Evolutionary conservation across 169 alveolate genomes (phyloP).

Genomic region (Eimeria falciformis): DNA sequence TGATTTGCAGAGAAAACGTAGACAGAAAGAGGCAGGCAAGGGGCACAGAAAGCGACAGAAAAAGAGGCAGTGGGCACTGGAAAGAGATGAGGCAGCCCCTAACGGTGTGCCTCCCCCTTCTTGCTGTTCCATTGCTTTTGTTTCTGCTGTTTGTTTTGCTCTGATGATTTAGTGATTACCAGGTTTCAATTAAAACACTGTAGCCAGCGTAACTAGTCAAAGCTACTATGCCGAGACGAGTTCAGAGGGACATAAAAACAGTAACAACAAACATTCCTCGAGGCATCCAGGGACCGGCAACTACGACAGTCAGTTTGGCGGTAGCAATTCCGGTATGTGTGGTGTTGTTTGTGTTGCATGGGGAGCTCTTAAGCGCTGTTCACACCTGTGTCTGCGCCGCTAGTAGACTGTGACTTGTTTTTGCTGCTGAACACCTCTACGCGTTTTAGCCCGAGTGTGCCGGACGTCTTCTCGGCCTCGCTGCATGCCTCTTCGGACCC

Average conservation of each 20-base stretch:
- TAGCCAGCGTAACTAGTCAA: too few species aligned
- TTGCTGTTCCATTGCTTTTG: background rate
- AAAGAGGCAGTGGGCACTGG: background rate
- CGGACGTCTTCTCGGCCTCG: background rate
- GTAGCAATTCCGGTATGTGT: too few species aligned
- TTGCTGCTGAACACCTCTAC: background rate
- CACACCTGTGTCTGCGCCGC: background rate
- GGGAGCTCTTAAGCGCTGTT: too few species aligned
- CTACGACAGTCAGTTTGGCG: too few species aligned
- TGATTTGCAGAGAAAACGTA: background rate
- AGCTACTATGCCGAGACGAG: too few species aligned
- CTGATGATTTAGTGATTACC: too few species aligned
- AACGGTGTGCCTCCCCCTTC: background rate
- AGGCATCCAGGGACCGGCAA: too few species aligned
- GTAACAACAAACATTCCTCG: too few species aligned
- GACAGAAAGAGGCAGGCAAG: background rate
- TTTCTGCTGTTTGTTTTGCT: background rate
- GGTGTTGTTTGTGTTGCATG: too few species aligned
- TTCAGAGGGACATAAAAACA: too few species aligned
- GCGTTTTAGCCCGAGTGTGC: background rate
- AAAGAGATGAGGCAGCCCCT: background rate
- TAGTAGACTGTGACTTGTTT: background rate
- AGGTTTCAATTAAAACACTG: too few species aligned
- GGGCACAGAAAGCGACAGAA: background rate
- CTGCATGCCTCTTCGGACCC: background rate